These are phyloP conservation scores for Fremontodendron californicum DNA, from an alignment of 345 rosid species.

Conservation along the genomic window DNA sequence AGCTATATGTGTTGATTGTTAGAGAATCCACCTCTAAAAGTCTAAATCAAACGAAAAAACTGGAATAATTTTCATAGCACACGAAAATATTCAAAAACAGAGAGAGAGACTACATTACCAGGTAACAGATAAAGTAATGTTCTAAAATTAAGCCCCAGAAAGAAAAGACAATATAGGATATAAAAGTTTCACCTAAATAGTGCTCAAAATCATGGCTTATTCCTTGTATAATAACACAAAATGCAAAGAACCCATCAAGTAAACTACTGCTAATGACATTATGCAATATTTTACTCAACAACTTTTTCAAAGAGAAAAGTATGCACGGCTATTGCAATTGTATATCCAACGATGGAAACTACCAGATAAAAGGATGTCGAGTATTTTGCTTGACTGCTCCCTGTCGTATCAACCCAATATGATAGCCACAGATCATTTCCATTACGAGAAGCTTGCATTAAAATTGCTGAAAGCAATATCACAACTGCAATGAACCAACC, in stretches of 20 bases:
- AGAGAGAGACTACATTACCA: not conserved
- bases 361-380: slow-evolving; percentile 85
- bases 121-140: not conserved
- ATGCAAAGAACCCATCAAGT: not conserved
- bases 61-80: not conserved
- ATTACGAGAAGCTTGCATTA: slow-evolving; percentile 94
- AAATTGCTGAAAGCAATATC: slow-evolving; percentile 65
- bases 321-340: not conserved
- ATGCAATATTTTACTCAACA: not conserved
- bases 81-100: not conserved
- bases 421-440: slow-evolving; percentile 94
- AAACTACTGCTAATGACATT: not conserved
- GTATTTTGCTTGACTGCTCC: slow-evolving; percentile 37
- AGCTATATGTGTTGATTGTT: not conserved
- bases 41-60: not conserved
- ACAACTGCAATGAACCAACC: slow-evolving; percentile 66
- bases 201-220: not conserved
- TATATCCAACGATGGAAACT: slow-evolving; percentile 5
- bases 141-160: not conserved
- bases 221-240: not conserved
- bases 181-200: not conserved
- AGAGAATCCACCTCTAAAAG: not conserved
- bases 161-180: not conserved
- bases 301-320: not conserved
- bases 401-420: slow-evolving; percentile 81